Percentiles rank a stretch among this genome's conserved stretches.
phyloP scores from a whole-genome alignment of 1,139 yeast species.

The Geotrichum australiense region DNA sequence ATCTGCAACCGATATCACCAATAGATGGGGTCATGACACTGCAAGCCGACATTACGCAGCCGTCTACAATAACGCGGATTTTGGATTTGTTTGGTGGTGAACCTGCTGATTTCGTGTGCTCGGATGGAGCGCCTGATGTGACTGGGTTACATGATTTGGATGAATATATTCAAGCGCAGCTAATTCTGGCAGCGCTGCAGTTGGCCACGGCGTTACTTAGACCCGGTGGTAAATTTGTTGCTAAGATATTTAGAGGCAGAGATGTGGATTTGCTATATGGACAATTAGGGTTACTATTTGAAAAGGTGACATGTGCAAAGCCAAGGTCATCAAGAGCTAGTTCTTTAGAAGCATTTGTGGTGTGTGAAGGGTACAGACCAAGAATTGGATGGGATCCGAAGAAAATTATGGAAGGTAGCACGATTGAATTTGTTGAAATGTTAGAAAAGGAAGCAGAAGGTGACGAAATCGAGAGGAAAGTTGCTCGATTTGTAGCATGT shows the following conservation, averaged over 20 bases:
- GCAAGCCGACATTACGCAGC: constrained; percentile 97
- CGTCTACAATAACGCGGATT: constrained; percentile 70
- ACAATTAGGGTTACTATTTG: constrained; percentile 78
- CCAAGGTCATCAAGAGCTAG: constrained; percentile 94
- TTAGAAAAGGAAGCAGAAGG: constrained; percentile 3
- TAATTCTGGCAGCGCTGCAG: constrained; percentile 83
- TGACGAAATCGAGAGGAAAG: constrained; percentile 50
- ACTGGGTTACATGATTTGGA: constrained; percentile 95
- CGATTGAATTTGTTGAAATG: constrained; percentile 12
- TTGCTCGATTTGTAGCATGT: constrained; percentile 89
- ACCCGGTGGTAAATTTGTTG: constrained; percentile 90
- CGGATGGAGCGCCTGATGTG: constrained; percentile 98
- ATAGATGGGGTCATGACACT: constrained; percentile 78
- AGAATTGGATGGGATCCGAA: constrained; percentile 73
- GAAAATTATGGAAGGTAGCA: constrained; percentile 37
- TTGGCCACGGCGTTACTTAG: constrained; percentile 80
- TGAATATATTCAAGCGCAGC: constrained; percentile 93
- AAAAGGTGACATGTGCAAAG: constrained; percentile 85
- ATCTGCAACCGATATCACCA: constrained; percentile 95
- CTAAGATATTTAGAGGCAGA: constrained; percentile 91
- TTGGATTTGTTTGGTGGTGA: constrained; percentile 80
- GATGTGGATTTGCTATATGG: constrained; percentile 89
- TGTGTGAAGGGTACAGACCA: constrained; percentile 81
- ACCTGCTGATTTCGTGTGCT: constrained; percentile 89
- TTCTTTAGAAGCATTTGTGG: constrained; percentile 87